phyloP scores from a whole-genome alignment of 805 yeast species.

The Pichia deserticola region DNA sequence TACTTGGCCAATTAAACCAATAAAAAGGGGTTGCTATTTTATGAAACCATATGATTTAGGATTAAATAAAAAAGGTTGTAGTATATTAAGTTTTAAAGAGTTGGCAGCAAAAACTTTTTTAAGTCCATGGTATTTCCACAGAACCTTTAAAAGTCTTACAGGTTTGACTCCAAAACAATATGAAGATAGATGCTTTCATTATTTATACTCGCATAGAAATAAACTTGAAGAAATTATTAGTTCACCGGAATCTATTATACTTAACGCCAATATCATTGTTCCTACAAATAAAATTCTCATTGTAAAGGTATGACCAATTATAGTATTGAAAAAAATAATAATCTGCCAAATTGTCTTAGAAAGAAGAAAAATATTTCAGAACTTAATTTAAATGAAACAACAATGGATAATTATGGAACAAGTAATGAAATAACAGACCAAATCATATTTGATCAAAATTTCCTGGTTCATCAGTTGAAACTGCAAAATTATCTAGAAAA shows the following conservation, averaged over 20 bases:
- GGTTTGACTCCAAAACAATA: constrained; percentile 85
- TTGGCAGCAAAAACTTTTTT: constrained; percentile 77
- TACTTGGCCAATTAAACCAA: not conserved
- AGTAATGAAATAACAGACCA: no score
- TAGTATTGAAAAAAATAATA: no score
- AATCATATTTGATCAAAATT: no score
- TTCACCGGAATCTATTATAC: constrained; percentile 20
- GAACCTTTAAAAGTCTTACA: constrained; percentile 80
- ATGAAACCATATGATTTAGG: constrained; percentile 18
- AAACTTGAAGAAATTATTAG: constrained; percentile 12
- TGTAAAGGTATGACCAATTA: no score
- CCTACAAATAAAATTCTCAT: no score
- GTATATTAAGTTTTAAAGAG: constrained; percentile 77
- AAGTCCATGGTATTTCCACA: constrained; percentile 89
- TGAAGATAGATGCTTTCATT: constrained; percentile 76
- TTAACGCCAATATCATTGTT: constrained; percentile 27
- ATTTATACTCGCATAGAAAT: constrained; percentile 30
- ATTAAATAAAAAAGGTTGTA: constrained; percentile 61
- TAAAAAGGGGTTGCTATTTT: constrained; percentile 4
- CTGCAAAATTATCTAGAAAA: no score
- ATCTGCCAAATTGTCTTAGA: no score
- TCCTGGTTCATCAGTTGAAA: no score
- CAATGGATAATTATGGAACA: no score
- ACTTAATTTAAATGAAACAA: no score
- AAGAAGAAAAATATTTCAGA: no score